Conservation (phyloP, 768 basidiomycete species). For the Leccinum uliginosum region DNA sequence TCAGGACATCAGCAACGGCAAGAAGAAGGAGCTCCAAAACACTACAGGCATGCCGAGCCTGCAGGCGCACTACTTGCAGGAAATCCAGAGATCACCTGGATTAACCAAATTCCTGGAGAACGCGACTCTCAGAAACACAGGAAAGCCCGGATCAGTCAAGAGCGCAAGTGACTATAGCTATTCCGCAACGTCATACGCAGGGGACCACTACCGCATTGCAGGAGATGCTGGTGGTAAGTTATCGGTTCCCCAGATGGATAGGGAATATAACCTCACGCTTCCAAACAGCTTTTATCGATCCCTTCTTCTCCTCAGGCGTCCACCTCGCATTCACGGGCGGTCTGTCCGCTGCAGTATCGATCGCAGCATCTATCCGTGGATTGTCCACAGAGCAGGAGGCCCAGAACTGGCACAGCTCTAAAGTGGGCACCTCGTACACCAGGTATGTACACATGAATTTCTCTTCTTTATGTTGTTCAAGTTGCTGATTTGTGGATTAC, state of each 20-base stretch:
- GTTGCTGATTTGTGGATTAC: background rate
- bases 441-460: background rate
- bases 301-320: constrained; percentile 5
- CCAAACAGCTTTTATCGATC: constrained; percentile 8
- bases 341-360: constrained; percentile 9
- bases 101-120: background rate
- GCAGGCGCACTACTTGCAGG: background rate
- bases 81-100: background rate
- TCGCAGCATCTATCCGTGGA: constrained; percentile 9
- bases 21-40: constrained; percentile 10
- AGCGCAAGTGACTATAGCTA: constrained; percentile 59
- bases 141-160: constrained; percentile 9
- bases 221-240: constrained; percentile 43
- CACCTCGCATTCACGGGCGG: constrained; percentile 10
- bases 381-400: constrained; percentile 3
- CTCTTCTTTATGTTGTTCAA: background rate
- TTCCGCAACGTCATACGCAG: constrained; percentile 25
- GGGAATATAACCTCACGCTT: background rate
- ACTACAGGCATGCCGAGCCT: background rate
- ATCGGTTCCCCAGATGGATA: background rate
- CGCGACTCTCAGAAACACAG: constrained; percentile 8
- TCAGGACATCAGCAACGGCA: constrained; percentile 28
- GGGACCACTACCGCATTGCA: constrained; percentile 47
- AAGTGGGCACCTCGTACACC: constrained; percentile 8
- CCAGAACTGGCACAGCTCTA: constrained; percentile 11